Conservation (phyloP, 2,329 filamentous ascomycete genomes). For the Pseudogymnoascus sp. region DNA sequence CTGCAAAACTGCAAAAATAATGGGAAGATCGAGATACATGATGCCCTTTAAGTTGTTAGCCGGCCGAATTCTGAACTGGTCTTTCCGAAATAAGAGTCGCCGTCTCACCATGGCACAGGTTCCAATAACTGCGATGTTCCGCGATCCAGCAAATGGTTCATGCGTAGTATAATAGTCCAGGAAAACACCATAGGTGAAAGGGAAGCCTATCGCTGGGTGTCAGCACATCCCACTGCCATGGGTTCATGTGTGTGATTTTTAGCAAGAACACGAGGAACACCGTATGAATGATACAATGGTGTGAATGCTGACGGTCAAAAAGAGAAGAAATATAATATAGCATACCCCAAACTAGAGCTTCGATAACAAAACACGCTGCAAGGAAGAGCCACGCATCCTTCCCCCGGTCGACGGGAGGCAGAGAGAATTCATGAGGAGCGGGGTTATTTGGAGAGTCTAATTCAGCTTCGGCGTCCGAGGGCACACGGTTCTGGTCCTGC, state of each 20-base stretch:
- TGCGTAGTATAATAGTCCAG: constrained; percentile 60
- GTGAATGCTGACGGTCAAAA: not conserved
- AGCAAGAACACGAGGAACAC: constrained; percentile 62
- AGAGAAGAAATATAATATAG: not conserved
- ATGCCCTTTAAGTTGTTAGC: constrained; percentile 35
- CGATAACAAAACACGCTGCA: constrained; percentile 43
- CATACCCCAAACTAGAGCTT: constrained; percentile 48
- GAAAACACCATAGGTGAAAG: constrained; percentile 63
- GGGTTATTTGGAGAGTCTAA: not conserved
- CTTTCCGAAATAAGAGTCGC: constrained; percentile 42
- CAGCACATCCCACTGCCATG: not conserved
- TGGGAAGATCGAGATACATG: constrained; percentile 47
- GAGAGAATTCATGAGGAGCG: constrained; percentile 19
- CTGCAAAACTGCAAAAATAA: constrained; percentile 40
- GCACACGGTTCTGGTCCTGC: not conserved
- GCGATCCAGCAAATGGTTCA: constrained; percentile 46
- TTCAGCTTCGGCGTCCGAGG: not conserved
- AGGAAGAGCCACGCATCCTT: constrained; percentile 40
- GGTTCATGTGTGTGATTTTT: constrained; percentile 36
- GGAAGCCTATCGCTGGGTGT: constrained; percentile 45
- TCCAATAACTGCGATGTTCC: constrained; percentile 55
- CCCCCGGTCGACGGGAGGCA: constrained; percentile 31
- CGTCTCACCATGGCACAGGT: constrained; percentile 34
- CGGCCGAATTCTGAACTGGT: not conserved
- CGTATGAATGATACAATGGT: constrained; percentile 47